Percentiles rank a stretch among this genome's conserved stretches.
Evolutionary conservation across 139 green algal species (phyloP).

Genomic region (Asterochloris erici): DNA sequence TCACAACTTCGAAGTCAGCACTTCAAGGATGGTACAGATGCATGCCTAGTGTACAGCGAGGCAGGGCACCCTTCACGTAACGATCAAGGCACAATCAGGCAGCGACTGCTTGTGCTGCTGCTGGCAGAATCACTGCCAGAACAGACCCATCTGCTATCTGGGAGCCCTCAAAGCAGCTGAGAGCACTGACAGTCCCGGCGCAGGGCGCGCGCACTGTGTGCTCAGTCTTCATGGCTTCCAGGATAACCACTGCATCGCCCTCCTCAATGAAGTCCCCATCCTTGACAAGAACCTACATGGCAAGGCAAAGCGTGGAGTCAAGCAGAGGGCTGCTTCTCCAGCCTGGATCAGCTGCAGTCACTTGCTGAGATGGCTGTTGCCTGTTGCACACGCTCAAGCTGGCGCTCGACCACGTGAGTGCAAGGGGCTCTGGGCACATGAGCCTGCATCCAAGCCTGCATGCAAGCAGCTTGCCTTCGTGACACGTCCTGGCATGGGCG

Average conservation of each 20-base stretch:
- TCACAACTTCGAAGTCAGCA: too few species aligned
- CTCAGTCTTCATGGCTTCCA: constrained; percentile 83
- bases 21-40: too few species aligned
- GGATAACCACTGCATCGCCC: constrained; percentile 55
- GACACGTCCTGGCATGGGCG: constrained; percentile 66
- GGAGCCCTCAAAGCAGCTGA: constrained; percentile 1
- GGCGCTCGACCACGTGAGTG: too few species aligned
- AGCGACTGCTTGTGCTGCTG: neutral
- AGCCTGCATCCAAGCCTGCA: too few species aligned
- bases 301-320: neutral
- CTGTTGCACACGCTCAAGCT: too few species aligned
- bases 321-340: too few species aligned
- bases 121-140: constrained; percentile 30
- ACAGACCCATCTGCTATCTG: constrained; percentile 37
- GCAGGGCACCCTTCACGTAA: too few species aligned
- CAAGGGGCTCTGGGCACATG: too few species aligned
- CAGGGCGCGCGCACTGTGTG: constrained; percentile 36
- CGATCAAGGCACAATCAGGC: neutral
- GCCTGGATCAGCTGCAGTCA: too few species aligned
- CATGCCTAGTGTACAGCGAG: too few species aligned
- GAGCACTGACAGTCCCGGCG: constrained; percentile 19
- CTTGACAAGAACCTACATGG: constrained; percentile 43
- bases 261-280: constrained; percentile 27
- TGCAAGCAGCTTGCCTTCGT: too few species aligned
- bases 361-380: too few species aligned